Conservation (phyloP, 139 green algal genomes). For the Chlorella sp. region DNA sequence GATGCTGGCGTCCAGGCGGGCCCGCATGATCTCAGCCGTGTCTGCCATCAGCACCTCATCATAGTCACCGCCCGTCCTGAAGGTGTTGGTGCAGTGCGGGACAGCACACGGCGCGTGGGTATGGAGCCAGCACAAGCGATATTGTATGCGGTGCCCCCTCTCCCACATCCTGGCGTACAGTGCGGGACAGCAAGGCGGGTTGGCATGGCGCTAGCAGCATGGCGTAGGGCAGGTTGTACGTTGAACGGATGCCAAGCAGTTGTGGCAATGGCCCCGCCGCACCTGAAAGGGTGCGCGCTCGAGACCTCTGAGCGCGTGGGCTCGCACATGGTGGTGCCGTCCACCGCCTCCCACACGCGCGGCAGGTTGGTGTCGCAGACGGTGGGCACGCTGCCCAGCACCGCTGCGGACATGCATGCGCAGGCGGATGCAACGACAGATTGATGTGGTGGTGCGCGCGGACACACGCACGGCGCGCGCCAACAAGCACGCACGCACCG, state of each 20-base stretch:
- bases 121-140: no score
- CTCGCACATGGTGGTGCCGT: conserved; percentile 22
- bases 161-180: no score
- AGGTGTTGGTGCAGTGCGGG: no score
- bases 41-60: conserved; percentile 30
- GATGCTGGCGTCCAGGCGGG: conserved; percentile 20
- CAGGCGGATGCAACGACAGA: neutral
- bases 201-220: no score
- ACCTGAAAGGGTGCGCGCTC: conserved; percentile 13
- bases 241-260: no score
- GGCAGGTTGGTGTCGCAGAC: neutral
- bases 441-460: neutral
- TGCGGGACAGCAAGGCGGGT: no score
- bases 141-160: neutral
- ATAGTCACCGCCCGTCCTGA: conserved; percentile 20
- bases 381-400: neutral
- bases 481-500: neutral
- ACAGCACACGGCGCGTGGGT: neutral
- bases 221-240: no score
- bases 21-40: conserved; percentile 14
- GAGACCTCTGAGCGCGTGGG: conserved; percentile 14
- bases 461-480: neutral
- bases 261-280: no score
- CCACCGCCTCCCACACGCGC: conserved; percentile 17
- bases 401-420: neutral